phyloP scores from a whole-genome alignment of 352 stramenopile genomes.

The Pythium utonaiense region DNA sequence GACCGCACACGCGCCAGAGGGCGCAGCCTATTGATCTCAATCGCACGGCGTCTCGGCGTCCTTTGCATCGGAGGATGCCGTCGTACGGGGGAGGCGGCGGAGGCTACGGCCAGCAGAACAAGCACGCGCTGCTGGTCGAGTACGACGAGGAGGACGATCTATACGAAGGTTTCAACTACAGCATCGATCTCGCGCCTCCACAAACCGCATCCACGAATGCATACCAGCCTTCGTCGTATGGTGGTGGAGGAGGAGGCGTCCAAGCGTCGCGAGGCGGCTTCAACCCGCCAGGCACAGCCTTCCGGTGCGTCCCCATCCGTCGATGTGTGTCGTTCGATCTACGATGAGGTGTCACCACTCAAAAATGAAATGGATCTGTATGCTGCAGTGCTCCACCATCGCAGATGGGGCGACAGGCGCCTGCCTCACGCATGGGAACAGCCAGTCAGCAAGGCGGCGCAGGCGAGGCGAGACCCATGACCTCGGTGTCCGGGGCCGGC shows the following conservation, averaged over 20 bases:
- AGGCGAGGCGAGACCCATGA: constrained; percentile 89
- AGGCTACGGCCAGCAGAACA: constrained; percentile 49
- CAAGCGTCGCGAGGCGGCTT: constrained; percentile 54
- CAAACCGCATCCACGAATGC: constrained; percentile 59
- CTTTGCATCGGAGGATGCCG: constrained; percentile 10
- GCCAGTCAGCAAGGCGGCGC: constrained; percentile 37
- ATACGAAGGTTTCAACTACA: constrained; percentile 91
- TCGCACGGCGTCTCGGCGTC: background rate
- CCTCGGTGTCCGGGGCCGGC: constrained; percentile 89
- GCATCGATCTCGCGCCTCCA: constrained; percentile 72
- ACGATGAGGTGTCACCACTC: background rate
- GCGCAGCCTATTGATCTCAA: background rate
- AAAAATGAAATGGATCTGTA: background rate
- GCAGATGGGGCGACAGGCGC: constrained; percentile 71
- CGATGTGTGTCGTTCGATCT: background rate
- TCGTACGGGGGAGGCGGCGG: constrained; percentile 26
- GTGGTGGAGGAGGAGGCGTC: constrained; percentile 28
- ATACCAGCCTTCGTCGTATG: constrained; percentile 60
- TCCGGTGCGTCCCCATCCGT: constrained; percentile 35
- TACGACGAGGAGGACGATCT: constrained; percentile 86
- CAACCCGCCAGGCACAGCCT: constrained; percentile 67
- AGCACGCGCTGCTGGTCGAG: constrained; percentile 58
- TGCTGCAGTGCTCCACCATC: constrained; percentile 48
- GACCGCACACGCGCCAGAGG: background rate
- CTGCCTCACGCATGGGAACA: constrained; percentile 61